Percentiles rank a stretch among this genome's conserved stretches.
These are phyloP conservation scores for Magnolia sinica DNA, from an alignment of 164 flowering plant species.

Conservation along the genomic window DNA sequence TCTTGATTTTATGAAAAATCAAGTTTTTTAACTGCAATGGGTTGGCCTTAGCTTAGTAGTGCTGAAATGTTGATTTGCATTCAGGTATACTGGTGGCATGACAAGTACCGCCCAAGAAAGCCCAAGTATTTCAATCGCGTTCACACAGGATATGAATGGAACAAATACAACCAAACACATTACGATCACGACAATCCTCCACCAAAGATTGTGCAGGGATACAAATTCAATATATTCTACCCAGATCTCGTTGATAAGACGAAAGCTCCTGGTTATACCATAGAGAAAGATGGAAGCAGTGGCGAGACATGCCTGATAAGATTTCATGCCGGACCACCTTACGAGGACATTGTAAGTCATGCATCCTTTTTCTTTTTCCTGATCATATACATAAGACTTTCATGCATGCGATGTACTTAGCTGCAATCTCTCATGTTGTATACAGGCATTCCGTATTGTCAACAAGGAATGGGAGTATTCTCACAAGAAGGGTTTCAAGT, in stretches of 20 bases:
- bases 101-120: constrained; percentile 94
- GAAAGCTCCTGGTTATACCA: constrained; percentile 77
- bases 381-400: not conserved
- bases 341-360: constrained; percentile 88
- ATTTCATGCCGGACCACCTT: constrained; percentile 98
- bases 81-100: constrained; percentile 99
- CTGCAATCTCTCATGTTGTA: not conserved
- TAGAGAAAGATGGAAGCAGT: constrained; percentile 87
- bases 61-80: constrained; percentile 10
- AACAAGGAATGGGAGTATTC: constrained; percentile 99
- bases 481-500: constrained; percentile 95
- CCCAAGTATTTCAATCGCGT: constrained; percentile 99
- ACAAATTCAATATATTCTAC: constrained; percentile 93
- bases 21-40: not conserved
- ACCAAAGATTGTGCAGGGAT: constrained; percentile 97
- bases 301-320: constrained; percentile 86
- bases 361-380: not conserved
- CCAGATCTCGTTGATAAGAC: constrained; percentile 95
- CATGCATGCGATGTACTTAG: not conserved
- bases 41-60: not conserved
- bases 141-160: constrained; percentile 99
- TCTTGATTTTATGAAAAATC: not conserved
- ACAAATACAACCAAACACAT: constrained; percentile 98
- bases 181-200: constrained; percentile 99
- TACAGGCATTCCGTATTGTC: constrained; percentile 84